A percentile compares a stretch with the other conserved stretches of the same genome.
Conservation (phyloP, 2,329 filamentous ascomycete genomes). For the Hymenoscyphus fructigenus region DNA sequence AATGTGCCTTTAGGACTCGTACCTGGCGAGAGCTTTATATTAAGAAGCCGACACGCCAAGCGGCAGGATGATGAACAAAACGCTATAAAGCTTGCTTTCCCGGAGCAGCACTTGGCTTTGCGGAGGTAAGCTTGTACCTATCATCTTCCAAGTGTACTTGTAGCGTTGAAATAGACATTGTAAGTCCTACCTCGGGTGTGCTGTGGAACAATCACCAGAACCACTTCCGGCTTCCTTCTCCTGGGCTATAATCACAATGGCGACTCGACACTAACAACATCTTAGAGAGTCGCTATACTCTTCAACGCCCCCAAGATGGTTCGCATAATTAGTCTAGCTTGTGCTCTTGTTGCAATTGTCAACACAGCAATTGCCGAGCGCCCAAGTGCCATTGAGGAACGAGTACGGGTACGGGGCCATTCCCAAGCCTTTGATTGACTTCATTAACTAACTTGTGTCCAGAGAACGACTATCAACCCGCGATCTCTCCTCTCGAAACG, state of each 20-base stretch:
- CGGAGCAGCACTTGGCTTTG: neutral
- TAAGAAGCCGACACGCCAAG: slow-evolving; percentile 1
- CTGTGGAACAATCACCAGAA: neutral
- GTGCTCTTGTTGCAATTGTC: slow-evolving; percentile 22
- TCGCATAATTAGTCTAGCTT: slow-evolving; percentile 17
- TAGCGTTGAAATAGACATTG: neutral
- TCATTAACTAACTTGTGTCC: neutral
- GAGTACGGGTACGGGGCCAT: slow-evolving; percentile 20
- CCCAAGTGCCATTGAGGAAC: slow-evolving; percentile 23
- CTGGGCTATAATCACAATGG: neutral
- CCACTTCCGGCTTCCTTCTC: neutral
- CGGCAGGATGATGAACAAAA: neutral
- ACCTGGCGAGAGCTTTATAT: neutral
- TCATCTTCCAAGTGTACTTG: neutral
- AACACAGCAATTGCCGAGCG: slow-evolving; percentile 18
- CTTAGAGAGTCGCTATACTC: neutral
- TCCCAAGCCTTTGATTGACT: neutral
- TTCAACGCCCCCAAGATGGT: slow-evolving; percentile 23
- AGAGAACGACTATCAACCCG: slow-evolving; percentile 28
- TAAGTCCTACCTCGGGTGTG: neutral
- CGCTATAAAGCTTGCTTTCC: neutral
- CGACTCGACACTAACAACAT: neutral
- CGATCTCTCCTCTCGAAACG: slow-evolving; percentile 11
- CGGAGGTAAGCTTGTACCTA: neutral
- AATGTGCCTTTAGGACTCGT: neutral